These are phyloP conservation scores for Venustampulla echinocandica DNA, from an alignment of 495 filamentous ascomycete species.

Conservation along the genomic window DNA sequence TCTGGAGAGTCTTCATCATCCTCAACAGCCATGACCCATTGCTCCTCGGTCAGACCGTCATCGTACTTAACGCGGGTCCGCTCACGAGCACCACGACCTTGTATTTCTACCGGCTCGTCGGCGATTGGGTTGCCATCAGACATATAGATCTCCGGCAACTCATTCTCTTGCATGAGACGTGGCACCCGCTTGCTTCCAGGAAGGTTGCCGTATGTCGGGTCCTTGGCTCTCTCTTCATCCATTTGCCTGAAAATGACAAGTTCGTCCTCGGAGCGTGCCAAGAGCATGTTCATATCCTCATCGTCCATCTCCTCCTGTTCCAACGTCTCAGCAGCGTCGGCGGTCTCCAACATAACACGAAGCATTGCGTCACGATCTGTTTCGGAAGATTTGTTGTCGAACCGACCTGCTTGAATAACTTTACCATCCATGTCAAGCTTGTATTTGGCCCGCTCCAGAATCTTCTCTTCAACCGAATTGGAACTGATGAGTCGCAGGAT, in stretches of 20 bases:
- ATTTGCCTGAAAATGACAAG: constrained; percentile 61
- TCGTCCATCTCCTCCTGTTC: constrained; percentile 95
- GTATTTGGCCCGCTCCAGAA: constrained; percentile 90
- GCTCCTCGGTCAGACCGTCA: constrained; percentile 94
- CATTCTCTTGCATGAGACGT: constrained; percentile 77
- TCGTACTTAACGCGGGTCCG: constrained; percentile 90
- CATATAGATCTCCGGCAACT: constrained; percentile 90
- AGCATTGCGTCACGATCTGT: constrained; percentile 96
- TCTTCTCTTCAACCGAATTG: constrained; percentile 97
- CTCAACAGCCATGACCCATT: constrained; percentile 90
- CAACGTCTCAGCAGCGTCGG: constrained; percentile 72
- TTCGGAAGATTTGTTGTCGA: constrained; percentile 98
- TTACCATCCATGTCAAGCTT: constrained; percentile 99
- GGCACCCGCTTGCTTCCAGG: constrained; percentile 52
- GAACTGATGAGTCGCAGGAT: constrained; percentile 92
- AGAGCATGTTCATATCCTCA: constrained; percentile 87
- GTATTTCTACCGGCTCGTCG: constrained; percentile 60
- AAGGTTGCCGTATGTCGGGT: constrained; percentile 58
- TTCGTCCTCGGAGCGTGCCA: constrained; percentile 70
- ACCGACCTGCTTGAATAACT: constrained; percentile 97
- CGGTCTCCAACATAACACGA: constrained; percentile 81
- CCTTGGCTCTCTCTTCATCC: constrained; percentile 61
- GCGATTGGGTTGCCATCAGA: constrained; percentile 74
- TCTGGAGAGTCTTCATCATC: constrained; percentile 92
- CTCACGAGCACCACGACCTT: constrained; percentile 88